Conservation (phyloP, 306 rosid species). For the Begonia loranthoides region DNA sequence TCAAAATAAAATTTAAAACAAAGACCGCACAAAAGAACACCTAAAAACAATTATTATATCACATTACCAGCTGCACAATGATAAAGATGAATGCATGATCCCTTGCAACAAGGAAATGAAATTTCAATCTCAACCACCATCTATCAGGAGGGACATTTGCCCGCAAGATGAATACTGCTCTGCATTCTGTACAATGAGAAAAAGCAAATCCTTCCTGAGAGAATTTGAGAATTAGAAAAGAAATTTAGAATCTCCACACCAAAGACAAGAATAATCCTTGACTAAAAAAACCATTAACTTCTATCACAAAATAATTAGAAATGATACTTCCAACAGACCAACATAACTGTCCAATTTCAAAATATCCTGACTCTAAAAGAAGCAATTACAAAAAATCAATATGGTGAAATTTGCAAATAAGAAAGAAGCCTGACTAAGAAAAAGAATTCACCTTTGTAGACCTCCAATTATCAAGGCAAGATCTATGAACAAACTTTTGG, state of each 20-base stretch:
- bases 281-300: not conserved
- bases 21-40: too few species aligned
- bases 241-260: constrained; percentile 7
- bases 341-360: not conserved
- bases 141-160: constrained; percentile 92
- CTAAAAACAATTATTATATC: too few species aligned
- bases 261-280: not conserved
- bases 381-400: not conserved
- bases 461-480: constrained; percentile 98
- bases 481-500: constrained; percentile 84
- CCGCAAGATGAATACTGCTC: constrained; percentile 73
- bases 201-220: constrained; percentile 94
- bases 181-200: constrained; percentile 96
- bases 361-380: too few species aligned
- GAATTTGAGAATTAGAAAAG: constrained; percentile 13
- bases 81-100: constrained; percentile 94
- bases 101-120: constrained; percentile 95
- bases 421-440: constrained; percentile 1
- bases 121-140: constrained; percentile 95
- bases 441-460: constrained; percentile 62
- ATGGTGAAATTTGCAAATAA: not conserved
- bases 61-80: constrained; percentile 68
- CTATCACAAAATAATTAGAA: not conserved
- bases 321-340: not conserved
- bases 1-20: too few species aligned